Evolutionary conservation across 108 stramenopile species (phyloP).

Genomic region (Schizochytrium sp.): DNA sequence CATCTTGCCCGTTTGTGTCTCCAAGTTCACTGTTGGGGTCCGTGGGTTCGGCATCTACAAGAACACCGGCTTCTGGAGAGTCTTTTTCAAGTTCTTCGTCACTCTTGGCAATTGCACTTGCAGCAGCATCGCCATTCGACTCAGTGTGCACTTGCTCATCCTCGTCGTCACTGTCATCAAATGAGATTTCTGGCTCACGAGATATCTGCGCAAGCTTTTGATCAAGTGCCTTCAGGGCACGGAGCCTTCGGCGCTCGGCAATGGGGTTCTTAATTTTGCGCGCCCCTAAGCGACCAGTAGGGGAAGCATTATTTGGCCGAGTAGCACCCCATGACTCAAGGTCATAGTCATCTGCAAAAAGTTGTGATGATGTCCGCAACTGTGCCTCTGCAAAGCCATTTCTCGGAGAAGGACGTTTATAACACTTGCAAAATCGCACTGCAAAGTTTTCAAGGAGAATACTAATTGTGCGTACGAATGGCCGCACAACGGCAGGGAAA

Average conservation of each 20-base stretch:
- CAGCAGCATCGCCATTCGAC: not conserved
- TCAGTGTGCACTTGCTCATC: not conserved
- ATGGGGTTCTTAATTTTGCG: constrained; percentile 26
- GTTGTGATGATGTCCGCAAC: not conserved
- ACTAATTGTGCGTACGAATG: constrained; percentile 3
- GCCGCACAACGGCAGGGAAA: not conserved
- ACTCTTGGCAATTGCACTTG: not conserved
- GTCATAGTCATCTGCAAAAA: not conserved
- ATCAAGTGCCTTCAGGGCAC: constrained; percentile 32
- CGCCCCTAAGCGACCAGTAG: constrained; percentile 13
- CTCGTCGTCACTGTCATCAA: constrained; percentile 44
- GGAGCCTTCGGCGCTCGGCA: constrained; percentile 22
- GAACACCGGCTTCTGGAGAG: too few relatives aligned
- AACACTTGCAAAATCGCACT: not conserved
- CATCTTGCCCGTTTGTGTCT: too few relatives aligned
- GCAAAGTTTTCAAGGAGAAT: constrained; percentile 9
- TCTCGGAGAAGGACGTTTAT: not conserved
- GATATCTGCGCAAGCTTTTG: constrained; percentile 54
- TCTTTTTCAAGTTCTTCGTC: not conserved
- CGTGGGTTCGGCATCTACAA: too few relatives aligned
- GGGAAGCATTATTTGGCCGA: not conserved
- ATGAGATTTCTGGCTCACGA: constrained; percentile 24
- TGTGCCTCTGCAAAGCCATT: not conserved
- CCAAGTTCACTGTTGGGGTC: too few relatives aligned
- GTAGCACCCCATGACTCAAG: not conserved